Base-by-base conservation (phyloP, 768 basidiomycete genomes). In the Kondoa subrosea region DNA sequence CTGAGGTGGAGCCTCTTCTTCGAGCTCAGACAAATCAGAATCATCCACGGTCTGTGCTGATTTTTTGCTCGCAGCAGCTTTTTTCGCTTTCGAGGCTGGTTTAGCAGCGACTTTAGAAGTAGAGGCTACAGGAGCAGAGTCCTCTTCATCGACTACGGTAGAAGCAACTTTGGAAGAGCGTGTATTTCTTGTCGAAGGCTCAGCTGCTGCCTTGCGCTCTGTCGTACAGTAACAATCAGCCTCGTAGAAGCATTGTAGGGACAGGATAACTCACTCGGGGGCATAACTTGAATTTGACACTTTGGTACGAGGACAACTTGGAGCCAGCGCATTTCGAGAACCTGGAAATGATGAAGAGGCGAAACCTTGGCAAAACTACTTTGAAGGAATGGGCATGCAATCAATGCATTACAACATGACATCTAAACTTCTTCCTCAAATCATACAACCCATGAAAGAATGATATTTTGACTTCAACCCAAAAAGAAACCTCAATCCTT, bases 201-300 rank as follows among this genome's bases (percentile, higher is more conserved):
- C 8, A 25, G 58, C 58, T 14, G 8, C 58, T 25, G 58, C 58
- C 29, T 59, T 59, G 58, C 58, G 58, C 30, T 59, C 58, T 59
- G 58, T 31, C n/a, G n/a, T n/a, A n/a, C n/a, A n/a, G n/a, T n/a
- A n/a, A n/a, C n/a, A n/a, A n/a, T n/a, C n/a, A n/a, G n/a, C n/a
- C n/a, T n/a, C n/a, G n/a, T n/a, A n/a, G n/a, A n/a, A n/a, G n/a
- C n/a, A n/a, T n/a, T n/a, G n/a, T n/a, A n/a, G n/a, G n/a, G n/a
- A n/a, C n/a, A n/a, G n/a, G n/a, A n/a, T 8, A 50, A 50, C 40
- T 50, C 40, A 50, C 40, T 50, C 21, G 40, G 40, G 21, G 40
- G 40, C 40, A 50, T 50, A 21, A 8, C 21, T 50, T 50, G 40
- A 8, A 21, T 8, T 50, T 21, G 40, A 50, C 12, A 8, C 12